Base-by-base conservation (phyloP, 1,284 basidiomycete species). In the Puccinia coronata region DNA sequence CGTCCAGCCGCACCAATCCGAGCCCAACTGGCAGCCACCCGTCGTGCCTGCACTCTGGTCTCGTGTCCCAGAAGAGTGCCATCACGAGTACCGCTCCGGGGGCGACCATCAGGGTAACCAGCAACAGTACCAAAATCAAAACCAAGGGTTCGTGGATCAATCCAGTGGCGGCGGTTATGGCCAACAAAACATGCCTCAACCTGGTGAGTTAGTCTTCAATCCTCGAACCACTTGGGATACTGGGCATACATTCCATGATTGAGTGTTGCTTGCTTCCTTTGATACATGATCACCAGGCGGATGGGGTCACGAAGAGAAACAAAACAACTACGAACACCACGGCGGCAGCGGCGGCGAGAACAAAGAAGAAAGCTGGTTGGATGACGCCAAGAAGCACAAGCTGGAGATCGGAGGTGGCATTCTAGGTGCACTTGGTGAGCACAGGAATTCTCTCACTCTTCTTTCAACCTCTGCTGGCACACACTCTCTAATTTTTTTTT, bases 11-110 rank as follows among this genome's bases (percentile, higher is more conserved):
- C 76, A 78, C 59, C 63, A 69, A 43, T 78, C 76, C 53, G 63
- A 78, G 51, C 76, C 76, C 5, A 70, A 70, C 49, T 78, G 76
- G 76, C 63, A 78, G 43, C 76, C 76, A 12, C 41, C 76, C n/a
- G 28, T 39, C 9, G 55, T 53, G 14, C 76, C 76, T 20, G 76
- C 76, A 36, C 76, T 78, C 23, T 78, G 76, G 76, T 23, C 76
- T 11, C 28, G 65, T 55, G 28, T 78, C 23, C 76, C 76, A 20
- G 63, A 57, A 20, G 76, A 78, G 28, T 0, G 28, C 14, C 76
- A 78, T 25, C 57, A 69, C 43, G 34, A 78, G 16, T 57, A 78
- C 61, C 61, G 31, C 23, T 78, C 76, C 8, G 76, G 65, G 23
- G 63, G 49, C 36, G n/a, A 9, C 11, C 63, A 78, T 25, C 75